Evolutionary conservation across 345 rosid species (phyloP).

Genomic region (Triadica sebifera): DNA sequence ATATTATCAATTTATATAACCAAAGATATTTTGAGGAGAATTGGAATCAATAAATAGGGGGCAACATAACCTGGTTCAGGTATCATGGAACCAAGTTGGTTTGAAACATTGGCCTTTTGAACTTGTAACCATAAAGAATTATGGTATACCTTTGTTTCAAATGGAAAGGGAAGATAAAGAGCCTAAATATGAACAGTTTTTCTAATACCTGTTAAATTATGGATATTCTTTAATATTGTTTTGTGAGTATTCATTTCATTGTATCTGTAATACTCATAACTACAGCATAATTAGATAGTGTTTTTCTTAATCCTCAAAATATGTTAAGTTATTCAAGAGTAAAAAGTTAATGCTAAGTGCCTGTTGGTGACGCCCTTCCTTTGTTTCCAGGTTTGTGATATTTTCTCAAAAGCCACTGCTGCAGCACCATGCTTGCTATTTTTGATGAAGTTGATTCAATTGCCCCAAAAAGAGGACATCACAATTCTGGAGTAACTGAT

Average conservation of each 20-base stretch:
- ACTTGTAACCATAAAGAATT: too few species aligned
- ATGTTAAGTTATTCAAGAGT: background rate
- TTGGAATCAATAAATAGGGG: background rate
- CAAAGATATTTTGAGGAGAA: background rate
- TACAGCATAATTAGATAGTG: background rate
- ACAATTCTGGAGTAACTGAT: constrained; percentile 96
- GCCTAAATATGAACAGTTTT: background rate
- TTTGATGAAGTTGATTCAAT: constrained; percentile 97
- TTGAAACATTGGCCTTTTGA: background rate
- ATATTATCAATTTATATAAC: background rate
- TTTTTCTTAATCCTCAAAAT: constrained; percentile 33
- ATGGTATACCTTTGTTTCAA: background rate
- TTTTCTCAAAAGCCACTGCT: constrained; percentile 88
- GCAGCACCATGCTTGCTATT: constrained; percentile 97
- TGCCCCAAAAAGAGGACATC: constrained; percentile 98
- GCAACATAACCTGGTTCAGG: background rate
- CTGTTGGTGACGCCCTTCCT: background rate
- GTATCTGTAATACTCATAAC: background rate
- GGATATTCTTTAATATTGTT: background rate
- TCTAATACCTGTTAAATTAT: background rate
- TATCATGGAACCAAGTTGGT: background rate
- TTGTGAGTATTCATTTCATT: background rate
- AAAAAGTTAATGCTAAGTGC: background rate
- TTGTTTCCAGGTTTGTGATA: constrained; percentile 72
- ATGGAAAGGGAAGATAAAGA: background rate